Evolutionary conservation across 352 stramenopile species (phyloP).

Genomic region (Elongisporangium prolatum): DNA sequence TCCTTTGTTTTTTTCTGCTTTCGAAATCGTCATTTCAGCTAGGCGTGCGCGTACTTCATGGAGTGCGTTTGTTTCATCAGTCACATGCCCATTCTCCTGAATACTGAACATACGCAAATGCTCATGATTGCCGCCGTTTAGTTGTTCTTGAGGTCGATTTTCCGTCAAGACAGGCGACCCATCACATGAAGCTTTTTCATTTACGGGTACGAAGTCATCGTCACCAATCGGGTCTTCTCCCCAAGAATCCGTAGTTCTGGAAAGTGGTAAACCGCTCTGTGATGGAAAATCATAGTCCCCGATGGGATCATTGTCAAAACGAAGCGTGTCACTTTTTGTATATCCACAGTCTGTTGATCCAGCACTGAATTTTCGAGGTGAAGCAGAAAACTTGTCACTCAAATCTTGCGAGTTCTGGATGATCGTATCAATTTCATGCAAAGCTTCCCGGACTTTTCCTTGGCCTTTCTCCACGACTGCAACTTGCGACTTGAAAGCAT

Average conservation of each 20-base stretch:
- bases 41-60: background rate
- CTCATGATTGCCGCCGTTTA: background rate
- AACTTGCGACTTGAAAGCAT: constrained; percentile 25
- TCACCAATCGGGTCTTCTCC: constrained; percentile 20
- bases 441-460: constrained; percentile 30
- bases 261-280: constrained; percentile 49
- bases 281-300: constrained; percentile 41
- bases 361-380: background rate
- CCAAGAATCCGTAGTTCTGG: constrained; percentile 57
- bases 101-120: background rate
- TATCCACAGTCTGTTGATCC: background rate
- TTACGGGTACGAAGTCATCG: constrained; percentile 20
- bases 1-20: background rate
- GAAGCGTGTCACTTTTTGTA: background rate
- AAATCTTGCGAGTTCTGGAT: constrained; percentile 21
- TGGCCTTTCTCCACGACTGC: constrained; percentile 31
- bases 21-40: background rate
- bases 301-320: constrained; percentile 23
- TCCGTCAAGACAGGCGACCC: background rate
- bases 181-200: constrained; percentile 8
- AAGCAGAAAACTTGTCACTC: background rate
- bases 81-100: background rate
- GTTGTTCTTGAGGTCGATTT: background rate
- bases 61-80: background rate
- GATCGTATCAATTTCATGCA: constrained; percentile 48